Percentiles rank a stretch among this genome's conserved stretches.
These are phyloP conservation scores for Nicotiana otophora DNA, from an alignment of 257 asterid genomes.

Conservation along the genomic window DNA sequence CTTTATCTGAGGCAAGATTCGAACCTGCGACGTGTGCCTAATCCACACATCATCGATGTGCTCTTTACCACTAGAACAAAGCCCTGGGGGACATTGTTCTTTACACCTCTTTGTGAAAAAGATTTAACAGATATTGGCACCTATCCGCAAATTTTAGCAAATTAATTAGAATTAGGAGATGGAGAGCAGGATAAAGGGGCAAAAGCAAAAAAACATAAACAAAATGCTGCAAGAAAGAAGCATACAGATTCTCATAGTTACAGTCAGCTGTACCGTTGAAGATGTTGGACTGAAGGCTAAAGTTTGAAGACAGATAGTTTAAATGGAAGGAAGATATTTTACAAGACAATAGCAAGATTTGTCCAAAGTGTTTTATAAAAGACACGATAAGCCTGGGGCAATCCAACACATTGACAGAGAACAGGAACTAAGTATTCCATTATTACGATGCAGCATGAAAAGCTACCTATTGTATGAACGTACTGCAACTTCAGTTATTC, in stretches of 20 bases:
- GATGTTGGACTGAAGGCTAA: neutral
- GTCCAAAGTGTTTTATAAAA: neutral
- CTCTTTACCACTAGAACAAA: too few relatives aligned
- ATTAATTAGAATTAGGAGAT: too few relatives aligned
- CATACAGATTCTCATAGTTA: neutral
- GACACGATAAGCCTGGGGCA: too few relatives aligned
- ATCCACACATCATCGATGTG: too few relatives aligned
- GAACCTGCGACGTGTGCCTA: too few relatives aligned
- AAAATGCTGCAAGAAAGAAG: neutral
- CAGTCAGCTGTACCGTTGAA: neutral
- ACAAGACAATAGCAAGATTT: neutral
- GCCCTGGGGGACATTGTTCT: too few relatives aligned
- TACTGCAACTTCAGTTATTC: neutral
- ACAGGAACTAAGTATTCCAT: neutral
- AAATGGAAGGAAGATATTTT: neutral
- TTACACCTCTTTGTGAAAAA: neutral
- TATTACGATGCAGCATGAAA: neutral
- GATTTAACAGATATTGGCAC: neutral
- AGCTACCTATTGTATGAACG: neutral
- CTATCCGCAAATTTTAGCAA: neutral
- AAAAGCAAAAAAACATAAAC: neutral
- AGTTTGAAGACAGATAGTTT: neutral
- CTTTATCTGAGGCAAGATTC: too few relatives aligned
- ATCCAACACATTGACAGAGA: conserved; percentile 2
- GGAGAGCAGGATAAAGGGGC: neutral